phyloP scores from a whole-genome alignment of 768 basidiomycete species.

The Boletus insuetus region DNA sequence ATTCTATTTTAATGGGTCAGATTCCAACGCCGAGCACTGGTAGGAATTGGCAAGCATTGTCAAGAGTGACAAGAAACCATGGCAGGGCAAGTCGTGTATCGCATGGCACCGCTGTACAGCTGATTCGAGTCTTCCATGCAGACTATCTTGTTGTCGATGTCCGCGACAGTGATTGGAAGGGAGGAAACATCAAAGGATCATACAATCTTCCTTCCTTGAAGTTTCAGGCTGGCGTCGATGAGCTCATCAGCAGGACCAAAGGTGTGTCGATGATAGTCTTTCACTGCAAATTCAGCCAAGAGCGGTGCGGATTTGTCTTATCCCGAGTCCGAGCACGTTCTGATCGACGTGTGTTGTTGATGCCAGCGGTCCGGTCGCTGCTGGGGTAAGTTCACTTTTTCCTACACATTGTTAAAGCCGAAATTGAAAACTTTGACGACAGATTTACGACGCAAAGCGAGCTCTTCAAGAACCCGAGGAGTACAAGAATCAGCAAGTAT shows the following conservation, averaged over 20 bases:
- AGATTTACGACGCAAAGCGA: conserved; percentile 73
- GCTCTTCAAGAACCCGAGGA: conserved; percentile 40
- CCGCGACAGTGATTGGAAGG: conserved; percentile 76
- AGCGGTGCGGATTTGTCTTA: conserved; percentile 47
- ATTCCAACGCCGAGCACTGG: conserved; percentile 10
- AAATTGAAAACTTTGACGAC: neutral
- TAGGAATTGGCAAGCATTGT: conserved; percentile 72
- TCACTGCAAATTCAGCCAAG: conserved; percentile 76
- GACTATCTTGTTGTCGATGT: conserved; percentile 83
- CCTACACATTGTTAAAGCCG: neutral
- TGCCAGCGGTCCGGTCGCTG: conserved; percentile 73
- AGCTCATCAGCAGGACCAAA: conserved; percentile 58
- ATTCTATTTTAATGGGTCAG: neutral
- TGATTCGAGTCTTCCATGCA: conserved; percentile 1
- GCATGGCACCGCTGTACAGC: neutral
- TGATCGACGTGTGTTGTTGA: conserved; percentile 1
- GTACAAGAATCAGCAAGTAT: conserved; percentile 52
- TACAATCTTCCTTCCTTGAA: conserved; percentile 59
- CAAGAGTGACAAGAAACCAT: conserved; percentile 57
- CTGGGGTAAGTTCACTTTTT: conserved; percentile 43
- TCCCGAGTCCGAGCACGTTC: neutral
- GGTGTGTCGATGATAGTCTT: conserved; percentile 66
- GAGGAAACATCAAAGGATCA: conserved; percentile 74
- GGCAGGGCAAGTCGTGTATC: conserved; percentile 33
- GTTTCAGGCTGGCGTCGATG: conserved; percentile 56